Evolutionary conservation across 1,139 yeast species (phyloP), one percentile per base, ranked within the genome.

Genomic region (Geotrichum carabidarum): DNA sequence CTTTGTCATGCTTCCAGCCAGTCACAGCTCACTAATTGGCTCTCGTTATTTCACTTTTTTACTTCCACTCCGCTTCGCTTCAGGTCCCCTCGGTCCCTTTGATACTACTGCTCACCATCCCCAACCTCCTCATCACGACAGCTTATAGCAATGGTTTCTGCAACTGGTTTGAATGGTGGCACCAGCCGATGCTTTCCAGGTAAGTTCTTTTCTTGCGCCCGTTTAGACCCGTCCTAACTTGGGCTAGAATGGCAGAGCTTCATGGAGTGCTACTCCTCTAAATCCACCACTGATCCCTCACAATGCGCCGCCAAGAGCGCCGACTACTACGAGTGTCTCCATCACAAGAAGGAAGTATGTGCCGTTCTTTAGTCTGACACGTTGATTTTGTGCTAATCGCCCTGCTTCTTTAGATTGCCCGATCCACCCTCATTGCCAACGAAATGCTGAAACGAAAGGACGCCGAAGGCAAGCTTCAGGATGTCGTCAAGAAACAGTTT

Each of bases 241-340:
- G 34, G 14, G 17, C 55, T n/a, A 71, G 75, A 73, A 65, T 74
- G 75, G 75, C 78, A 74, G 61, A 70, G 71, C 57, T 75, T 74
- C 60, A 67, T 75, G 60, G 77, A 75, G 60, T 76, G 80, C 66
- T 73, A 71, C 65, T 71, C 78, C 18, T 70, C 74, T 46, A 69
- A 68, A 48, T 65, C 67, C 35, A 73, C 77, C 4, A 63, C 66
- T 42, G 67, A 67, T 53, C 70, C 71, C 22, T 60, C 61, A 48
- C 63, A 72, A 57, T 78, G 80, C 65, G 65, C 64, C 45, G 72
- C 74, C 30, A 65, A 68, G 51, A 72, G 74, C 36, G 78, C 72
- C 53, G 81, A 77, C 63, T 78, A 77, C 68, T 66, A 70, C 53
- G 81, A 77, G 65, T 77, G 81, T 60, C 70, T 77, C 48, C 78